Evolutionary conservation across 306 rosid species (phyloP).

Genomic region (Notholithocarpus densiflorus): DNA sequence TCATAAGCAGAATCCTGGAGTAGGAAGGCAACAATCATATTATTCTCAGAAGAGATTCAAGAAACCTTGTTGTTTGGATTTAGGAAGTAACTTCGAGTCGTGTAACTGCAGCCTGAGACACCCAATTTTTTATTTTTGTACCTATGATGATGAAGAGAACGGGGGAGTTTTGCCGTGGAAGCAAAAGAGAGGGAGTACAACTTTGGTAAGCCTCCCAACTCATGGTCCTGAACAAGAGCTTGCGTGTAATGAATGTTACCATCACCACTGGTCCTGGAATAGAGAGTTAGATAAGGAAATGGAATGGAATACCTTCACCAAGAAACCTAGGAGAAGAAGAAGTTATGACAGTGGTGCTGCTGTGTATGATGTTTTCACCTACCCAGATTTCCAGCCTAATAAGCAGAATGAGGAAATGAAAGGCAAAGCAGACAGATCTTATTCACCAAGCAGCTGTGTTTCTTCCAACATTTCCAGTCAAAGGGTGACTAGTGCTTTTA

Average conservation of each 20-base stretch:
- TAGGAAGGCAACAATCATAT: conserved; percentile 13
- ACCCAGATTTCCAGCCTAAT: conserved; percentile 21
- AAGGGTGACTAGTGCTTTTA: conserved; percentile 12
- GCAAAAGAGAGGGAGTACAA: conserved; percentile 22
- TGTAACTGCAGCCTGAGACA: no score
- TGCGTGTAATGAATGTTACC: conserved; percentile 4
- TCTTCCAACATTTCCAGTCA: conserved; percentile 12
- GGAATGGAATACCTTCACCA: conserved; percentile 10
- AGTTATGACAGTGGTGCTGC: conserved; percentile 16
- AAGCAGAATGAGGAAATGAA: conserved; percentile 12
- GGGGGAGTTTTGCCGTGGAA: conserved; percentile 19
- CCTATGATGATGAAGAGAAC: conserved; percentile 1
- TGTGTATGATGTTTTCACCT: conserved; percentile 33
- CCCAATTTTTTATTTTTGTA: no score
- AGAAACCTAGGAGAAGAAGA: conserved; percentile 26
- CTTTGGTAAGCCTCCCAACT: conserved; percentile 5
- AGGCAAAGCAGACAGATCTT: conserved; percentile 14
- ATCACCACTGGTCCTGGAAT: background rate
- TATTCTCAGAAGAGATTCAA: background rate
- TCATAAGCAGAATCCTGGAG: conserved; percentile 18
- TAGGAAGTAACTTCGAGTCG: no score
- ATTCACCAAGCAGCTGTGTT: background rate
- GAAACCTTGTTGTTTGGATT: no score
- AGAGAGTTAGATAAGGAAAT: conserved; percentile 19
- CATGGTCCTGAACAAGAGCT: conserved; percentile 14